These are phyloP conservation scores for Cicer yamashitae DNA, from an alignment of 306 rosid genomes.

Conservation along the genomic window DNA sequence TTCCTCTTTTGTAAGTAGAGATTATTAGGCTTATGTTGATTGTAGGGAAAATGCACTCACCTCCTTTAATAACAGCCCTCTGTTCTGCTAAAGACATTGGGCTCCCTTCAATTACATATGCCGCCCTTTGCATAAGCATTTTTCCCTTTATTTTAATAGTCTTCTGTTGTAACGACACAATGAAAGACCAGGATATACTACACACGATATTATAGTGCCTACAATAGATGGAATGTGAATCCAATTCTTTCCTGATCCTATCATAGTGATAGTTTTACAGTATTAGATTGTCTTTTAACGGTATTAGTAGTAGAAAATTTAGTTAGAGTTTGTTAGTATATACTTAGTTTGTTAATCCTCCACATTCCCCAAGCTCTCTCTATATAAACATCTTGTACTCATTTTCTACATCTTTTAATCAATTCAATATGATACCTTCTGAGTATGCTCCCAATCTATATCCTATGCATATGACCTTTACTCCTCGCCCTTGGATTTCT, in stretches of 20 bases:
- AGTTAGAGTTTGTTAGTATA: neutral
- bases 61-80: neutral
- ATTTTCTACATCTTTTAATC: neutral
- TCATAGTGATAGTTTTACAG: neutral
- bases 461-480: neutral
- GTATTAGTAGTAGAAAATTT: neutral
- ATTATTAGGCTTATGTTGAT: constrained; percentile 18
- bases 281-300: neutral
- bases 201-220: neutral
- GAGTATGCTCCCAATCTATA: neutral
- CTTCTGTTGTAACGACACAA: neutral
- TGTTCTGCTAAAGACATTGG: neutral
- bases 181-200: neutral
- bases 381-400: neutral
- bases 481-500: neutral
- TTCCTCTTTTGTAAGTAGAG: neutral
- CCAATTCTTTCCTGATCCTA: neutral
- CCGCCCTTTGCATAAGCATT: neutral
- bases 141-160: neutral
- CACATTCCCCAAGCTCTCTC: neutral
- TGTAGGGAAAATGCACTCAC: neutral
- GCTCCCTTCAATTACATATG: neutral
- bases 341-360: neutral
- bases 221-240: neutral
- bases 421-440: neutral